Percentiles rank a stretch among this genome's conserved stretches.
Evolutionary conservation across 208 protist species (phyloP).

Genomic region (Leishmania tarentolae): DNA sequence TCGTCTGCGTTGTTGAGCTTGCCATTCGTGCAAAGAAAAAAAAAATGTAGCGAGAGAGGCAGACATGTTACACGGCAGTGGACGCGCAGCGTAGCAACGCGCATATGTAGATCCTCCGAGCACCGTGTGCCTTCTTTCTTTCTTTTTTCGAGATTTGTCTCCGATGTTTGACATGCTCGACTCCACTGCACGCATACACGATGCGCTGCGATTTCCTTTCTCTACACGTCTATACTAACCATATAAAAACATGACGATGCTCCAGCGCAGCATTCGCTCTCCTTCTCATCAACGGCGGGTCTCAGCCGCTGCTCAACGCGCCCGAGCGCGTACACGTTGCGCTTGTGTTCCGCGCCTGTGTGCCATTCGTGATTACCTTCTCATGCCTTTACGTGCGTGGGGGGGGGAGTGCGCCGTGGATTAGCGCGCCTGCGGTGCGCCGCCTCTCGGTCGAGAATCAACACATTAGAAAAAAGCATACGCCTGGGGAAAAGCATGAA

Average conservation of each 20-base stretch:
- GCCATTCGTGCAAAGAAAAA: neutral
- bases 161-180: neutral
- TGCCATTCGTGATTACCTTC: no score
- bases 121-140: neutral
- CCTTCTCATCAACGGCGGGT: neutral
- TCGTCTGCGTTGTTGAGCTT: no score
- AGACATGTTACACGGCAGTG: neutral
- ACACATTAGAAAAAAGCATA: neutral
- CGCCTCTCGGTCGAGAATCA: neutral
- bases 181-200: neutral
- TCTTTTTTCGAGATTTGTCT: no score
- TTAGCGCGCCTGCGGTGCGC: neutral
- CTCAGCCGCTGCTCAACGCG: neutral
- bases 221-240: neutral
- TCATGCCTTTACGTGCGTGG: neutral
- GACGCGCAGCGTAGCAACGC: neutral
- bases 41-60: neutral
- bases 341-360: no score
- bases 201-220: neutral
- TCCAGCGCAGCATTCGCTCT: neutral
- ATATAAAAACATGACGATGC: neutral
- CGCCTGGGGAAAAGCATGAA: neutral
- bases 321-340: no score
- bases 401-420: neutral
- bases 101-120: neutral